Percentiles rank a stretch among this genome's conserved stretches.
Evolutionary conservation across 2,329 filamentous ascomycete genomes (phyloP).

Genomic region (Cyclaneusma minus): DNA sequence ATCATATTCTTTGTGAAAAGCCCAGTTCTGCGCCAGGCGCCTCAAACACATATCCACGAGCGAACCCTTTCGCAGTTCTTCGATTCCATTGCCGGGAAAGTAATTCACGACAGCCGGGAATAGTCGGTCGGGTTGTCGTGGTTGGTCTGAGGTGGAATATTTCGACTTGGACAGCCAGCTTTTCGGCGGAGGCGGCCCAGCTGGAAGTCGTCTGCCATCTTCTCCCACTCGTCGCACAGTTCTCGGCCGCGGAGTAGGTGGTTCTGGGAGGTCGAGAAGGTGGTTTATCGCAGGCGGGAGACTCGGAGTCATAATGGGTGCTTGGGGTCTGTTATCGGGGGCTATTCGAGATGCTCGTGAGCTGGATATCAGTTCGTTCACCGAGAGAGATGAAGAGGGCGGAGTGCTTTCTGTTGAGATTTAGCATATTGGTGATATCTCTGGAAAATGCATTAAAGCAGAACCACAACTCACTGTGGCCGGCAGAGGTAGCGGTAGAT

Average conservation of each 20-base stretch:
- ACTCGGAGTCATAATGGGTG: slow-evolving; percentile 24
- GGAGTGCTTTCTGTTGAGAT: slow-evolving; percentile 3
- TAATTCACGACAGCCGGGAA: slow-evolving; percentile 14
- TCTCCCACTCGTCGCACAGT: slow-evolving; percentile 26
- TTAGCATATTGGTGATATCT: slow-evolving; percentile 5
- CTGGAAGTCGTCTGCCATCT: slow-evolving; percentile 33
- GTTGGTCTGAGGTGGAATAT: slow-evolving; percentile 10
- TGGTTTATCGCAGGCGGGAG: slow-evolving; percentile 42
- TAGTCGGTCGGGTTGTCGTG: slow-evolving; percentile 9
- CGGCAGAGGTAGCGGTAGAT: slow-evolving; percentile 21
- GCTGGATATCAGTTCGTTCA: slow-evolving; percentile 45
- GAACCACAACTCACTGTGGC: slow-evolving; percentile 10
- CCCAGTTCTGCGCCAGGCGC: slow-evolving; percentile 37
- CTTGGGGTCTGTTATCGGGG: slow-evolving; percentile 10
- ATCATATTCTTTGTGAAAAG: slow-evolving; percentile 37
- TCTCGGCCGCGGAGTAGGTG: slow-evolving; percentile 33
- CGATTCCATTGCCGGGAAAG: slow-evolving; percentile 28
- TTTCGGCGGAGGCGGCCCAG: slow-evolving; percentile 41
- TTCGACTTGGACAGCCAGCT: slow-evolving; percentile 33
- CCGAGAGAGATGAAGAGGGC: slow-evolving; percentile 20
- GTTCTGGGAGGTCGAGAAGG: slow-evolving; percentile 43
- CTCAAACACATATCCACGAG: slow-evolving; percentile 35
- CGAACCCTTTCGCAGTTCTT: slow-evolving; percentile 1
- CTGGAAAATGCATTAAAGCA: slow-evolving; percentile 2
- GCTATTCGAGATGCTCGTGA: slow-evolving; percentile 31